These are phyloP conservation scores for Aspergillus felis DNA, from an alignment of 2,329 filamentous ascomycete genomes.

Conservation along the genomic window DNA sequence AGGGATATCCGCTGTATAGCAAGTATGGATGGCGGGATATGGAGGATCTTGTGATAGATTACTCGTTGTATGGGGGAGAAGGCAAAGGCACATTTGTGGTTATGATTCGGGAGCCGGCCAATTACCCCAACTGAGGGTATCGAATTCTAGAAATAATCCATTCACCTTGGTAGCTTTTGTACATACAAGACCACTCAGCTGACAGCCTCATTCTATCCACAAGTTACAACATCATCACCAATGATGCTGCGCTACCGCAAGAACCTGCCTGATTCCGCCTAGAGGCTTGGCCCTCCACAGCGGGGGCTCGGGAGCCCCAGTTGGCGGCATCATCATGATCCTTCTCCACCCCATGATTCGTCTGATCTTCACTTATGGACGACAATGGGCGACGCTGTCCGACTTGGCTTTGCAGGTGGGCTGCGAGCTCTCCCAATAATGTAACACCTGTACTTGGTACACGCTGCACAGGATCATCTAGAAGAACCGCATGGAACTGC, in stretches of 20 bases:
- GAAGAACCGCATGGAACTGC: slow-evolving; percentile 3
- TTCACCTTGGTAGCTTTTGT: not conserved
- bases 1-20: slow-evolving; percentile 47
- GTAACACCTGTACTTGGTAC: too few species aligned
- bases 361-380: not conserved
- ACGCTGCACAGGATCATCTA: not conserved
- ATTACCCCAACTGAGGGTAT: too few species aligned
- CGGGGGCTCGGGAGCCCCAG: not conserved
- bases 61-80: slow-evolving; percentile 22
- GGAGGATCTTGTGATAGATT: slow-evolving; percentile 36
- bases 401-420: not conserved
- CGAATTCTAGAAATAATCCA: too few species aligned
- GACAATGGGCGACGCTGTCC: too few species aligned
- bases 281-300: slow-evolving; percentile 2
- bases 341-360: not conserved
- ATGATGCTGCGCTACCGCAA: not conserved
- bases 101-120: slow-evolving; percentile 22
- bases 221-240: too few species aligned
- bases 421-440: too few species aligned
- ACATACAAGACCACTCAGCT: too few species aligned
- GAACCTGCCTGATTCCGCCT: slow-evolving; percentile 5
- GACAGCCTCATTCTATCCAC: too few species aligned
- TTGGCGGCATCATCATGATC: not conserved
- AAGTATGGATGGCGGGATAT: slow-evolving; percentile 46
- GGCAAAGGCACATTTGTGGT: slow-evolving; percentile 19